These are phyloP conservation scores for Phytophthora megakarya DNA, from an alignment of 352 stramenopile species.

Conservation along the genomic window DNA sequence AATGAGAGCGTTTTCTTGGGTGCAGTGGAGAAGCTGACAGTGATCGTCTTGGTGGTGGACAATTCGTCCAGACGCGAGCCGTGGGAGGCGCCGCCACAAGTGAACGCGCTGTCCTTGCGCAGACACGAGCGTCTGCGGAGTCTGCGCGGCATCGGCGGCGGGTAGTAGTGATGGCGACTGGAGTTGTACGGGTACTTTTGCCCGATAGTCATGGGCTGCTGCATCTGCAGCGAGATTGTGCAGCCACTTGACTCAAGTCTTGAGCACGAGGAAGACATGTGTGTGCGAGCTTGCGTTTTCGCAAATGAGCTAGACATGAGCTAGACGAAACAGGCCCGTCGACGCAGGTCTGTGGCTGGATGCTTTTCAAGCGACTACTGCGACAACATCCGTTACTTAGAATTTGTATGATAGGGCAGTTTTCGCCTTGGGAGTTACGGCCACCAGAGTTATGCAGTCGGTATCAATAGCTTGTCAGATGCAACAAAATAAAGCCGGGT, in stretches of 20 bases:
- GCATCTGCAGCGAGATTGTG: slow-evolving; percentile 22
- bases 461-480: background rate
- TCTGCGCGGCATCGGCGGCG: slow-evolving; percentile 13
- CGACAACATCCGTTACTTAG: background rate
- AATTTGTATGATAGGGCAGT: background rate
- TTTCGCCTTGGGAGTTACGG: background rate
- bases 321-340: background rate
- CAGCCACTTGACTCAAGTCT: slow-evolving; percentile 7
- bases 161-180: slow-evolving; percentile 11
- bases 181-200: slow-evolving; percentile 25
- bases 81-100: slow-evolving; percentile 13
- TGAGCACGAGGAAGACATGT: slow-evolving; percentile 31
- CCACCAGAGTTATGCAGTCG: background rate
- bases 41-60: slow-evolving; percentile 38
- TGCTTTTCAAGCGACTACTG: background rate
- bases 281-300: background rate
- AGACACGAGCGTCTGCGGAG: slow-evolving; percentile 43
- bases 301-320: slow-evolving; percentile 25
- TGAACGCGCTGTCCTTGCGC: slow-evolving; percentile 58
- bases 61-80: slow-evolving; percentile 39
- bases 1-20: slow-evolving; percentile 68
- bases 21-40: slow-evolving; percentile 37
- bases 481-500: background rate
- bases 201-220: slow-evolving; percentile 37
- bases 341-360: slow-evolving; percentile 1